phyloP scores from a whole-genome alignment of 2,329 filamentous ascomycete genomes.

The Didymella arachidicola region DNA sequence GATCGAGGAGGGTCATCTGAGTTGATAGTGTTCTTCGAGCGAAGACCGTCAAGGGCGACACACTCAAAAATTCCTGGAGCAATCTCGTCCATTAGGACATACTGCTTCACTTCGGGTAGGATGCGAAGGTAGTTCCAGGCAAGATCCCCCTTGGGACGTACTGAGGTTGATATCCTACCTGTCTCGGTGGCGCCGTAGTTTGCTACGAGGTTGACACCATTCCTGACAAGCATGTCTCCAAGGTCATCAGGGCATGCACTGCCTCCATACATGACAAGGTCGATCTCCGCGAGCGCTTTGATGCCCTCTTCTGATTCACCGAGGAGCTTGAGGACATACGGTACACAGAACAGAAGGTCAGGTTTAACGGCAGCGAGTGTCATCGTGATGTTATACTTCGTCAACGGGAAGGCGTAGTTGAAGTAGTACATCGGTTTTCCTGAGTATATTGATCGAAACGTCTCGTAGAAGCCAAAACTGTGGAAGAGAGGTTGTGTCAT shows the following conservation, averaged over 20 bases:
- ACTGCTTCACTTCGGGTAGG: conserved; percentile 52
- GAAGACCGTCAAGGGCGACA: conserved; percentile 50
- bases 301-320: conserved; percentile 66
- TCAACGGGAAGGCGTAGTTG: conserved; percentile 34
- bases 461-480: conserved; percentile 36
- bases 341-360: conserved; percentile 67
- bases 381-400: conserved; percentile 28
- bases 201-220: conserved; percentile 63
- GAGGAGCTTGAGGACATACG: conserved; percentile 70
- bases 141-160: conserved; percentile 61
- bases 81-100: conserved; percentile 51
- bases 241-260: conserved; percentile 67
- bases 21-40: conserved; percentile 53
- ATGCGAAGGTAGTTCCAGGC: conserved; percentile 68
- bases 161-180: conserved; percentile 68
- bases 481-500: conserved; percentile 39
- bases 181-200: conserved; percentile 70
- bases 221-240: conserved; percentile 61
- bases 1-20: conserved; percentile 53
- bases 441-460: conserved; percentile 35
- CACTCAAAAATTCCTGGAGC: conserved; percentile 53
- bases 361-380: conserved; percentile 42
- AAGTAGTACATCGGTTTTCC: conserved; percentile 37
- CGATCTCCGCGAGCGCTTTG: conserved; percentile 54
- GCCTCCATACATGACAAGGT: conserved; percentile 66